Conservation (phyloP, 805 yeast genomes). For the Danielia oregonensis region DNA sequence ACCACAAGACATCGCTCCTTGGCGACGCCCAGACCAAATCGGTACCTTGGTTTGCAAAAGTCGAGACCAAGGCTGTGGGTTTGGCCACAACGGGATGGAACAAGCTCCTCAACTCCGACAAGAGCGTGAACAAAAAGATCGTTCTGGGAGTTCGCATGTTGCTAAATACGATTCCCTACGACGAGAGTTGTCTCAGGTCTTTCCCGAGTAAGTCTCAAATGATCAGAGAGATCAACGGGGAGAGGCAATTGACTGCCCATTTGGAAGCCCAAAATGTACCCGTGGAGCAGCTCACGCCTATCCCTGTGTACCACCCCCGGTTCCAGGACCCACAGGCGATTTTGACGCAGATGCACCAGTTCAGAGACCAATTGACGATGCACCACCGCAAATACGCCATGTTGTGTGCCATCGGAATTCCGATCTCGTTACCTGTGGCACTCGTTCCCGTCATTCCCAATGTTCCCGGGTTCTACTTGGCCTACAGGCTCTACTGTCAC, state of each 20-base stretch:
- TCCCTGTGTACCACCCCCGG: conserved; percentile 38
- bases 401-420: conserved; percentile 57
- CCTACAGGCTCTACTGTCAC: conserved; percentile 81
- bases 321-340: conserved; percentile 31
- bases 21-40: conserved; percentile 21
- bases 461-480: conserved; percentile 83
- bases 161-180: conserved; percentile 69
- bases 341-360: conserved; percentile 36
- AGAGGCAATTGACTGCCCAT: conserved; percentile 14
- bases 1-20: conserved; percentile 41
- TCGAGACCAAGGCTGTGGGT: conserved; percentile 45
- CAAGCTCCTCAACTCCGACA: conserved; percentile 52
- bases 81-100: conserved; percentile 62
- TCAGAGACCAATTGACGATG: conserved; percentile 42
- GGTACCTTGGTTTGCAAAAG: conserved; percentile 31
- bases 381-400: conserved; percentile 56
- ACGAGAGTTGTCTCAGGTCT: conserved; percentile 69
- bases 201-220: conserved; percentile 68
- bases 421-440: conserved; percentile 77
- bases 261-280: conserved; percentile 16
- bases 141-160: conserved; percentile 50
- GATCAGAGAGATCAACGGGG: conserved; percentile 44
- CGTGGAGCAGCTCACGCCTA: conserved; percentile 30
- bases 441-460: conserved; percentile 85
- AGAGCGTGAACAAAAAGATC: conserved; percentile 53